Evolutionary conservation across 176 grass and related monocot genomes (phyloP), one percentile per base, ranked within the genome.

Genomic region (Puya raimondii): DNA sequence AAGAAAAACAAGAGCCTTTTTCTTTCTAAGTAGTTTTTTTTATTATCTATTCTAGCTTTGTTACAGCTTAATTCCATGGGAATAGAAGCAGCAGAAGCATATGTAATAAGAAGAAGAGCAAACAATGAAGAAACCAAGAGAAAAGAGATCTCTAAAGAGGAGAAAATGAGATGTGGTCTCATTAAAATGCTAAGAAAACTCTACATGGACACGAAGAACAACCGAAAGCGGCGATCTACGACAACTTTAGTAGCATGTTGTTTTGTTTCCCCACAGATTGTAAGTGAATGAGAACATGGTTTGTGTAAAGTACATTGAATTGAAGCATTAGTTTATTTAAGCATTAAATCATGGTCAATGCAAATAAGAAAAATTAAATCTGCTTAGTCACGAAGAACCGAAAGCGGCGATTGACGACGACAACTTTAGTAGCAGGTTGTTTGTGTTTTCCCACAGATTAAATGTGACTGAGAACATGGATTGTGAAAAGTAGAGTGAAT

Each of bases 1-100:
- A 33, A 33, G 29, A 6, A 33, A 33, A 33, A 0, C 0, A 33
- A 6, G 4, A 6, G 4, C 53, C 12, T 4, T 56, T 56, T n/a
- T 17, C 1, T 16, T 15, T 54, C 3, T 54, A 4, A 54, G 4
- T 12, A 56, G 0, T 2, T 17, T n/a, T 17, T n/a, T 15, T 56
- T 16, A n/a, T n/a, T n/a, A n/a, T n/a, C n/a, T n/a, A n/a, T n/a
- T n/a, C n/a, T n/a, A n/a, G n/a, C 53, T 56, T 56, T 13, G n/a
- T 56, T n/a, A 56, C 13, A n/a, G 12, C 53, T 56, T 17, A 33
- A 33, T 33, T 56, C n/a, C 12, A 78, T 70, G 70, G 81, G 27
- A 15, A 52, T 47, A 11, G 70, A 83, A n/a, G 27, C 72, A 47
- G 64, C 77, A 47, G 75, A 83, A 78, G 69, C 64, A 26, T 78